Evolutionary conservation across 129 eudicot genomes (phyloP), one percentile per base, ranked within the genome.

Genomic region (Lactuca sativa): DNA sequence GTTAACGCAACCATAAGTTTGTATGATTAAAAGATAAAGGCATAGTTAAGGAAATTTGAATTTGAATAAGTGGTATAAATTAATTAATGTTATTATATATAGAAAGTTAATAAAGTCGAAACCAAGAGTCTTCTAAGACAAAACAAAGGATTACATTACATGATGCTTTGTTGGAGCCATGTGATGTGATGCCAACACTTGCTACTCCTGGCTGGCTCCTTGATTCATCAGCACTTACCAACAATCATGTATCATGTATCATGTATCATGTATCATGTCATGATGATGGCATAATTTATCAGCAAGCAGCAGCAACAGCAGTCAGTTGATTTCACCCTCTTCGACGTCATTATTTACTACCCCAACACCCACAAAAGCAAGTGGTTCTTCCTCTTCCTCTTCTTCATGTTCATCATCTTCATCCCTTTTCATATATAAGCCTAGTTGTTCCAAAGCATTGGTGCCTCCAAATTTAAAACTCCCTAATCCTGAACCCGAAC

Each of bases 381-480:
- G 56, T 0, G 76, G 83, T 33, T 86, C 92, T 33, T 87, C 97
- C 3, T 91, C 97, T 0, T 87, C 88, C 5, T 92, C 96, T 21
- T 92, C 98, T 33, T 87, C 97, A 1, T 91, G 96, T 3, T 92
- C 96, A 0, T 87, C 88, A 0, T 87, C 88, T 6, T 92, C 96
- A 37, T 92, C 98, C 60, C 66, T 78, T 60, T 92, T 92, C 95
- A 89, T 88, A 78, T 75, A 92, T 63, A 92, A 69, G 5, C 98
- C 98, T 16, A 92, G 86, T 63, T 92, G 95, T 56, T 92, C 98
- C 61, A 92, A 77, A 0, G 96, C 95, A 75, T 92, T 92, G 66
- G 82, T 92, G 62, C 82, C 77, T 17, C 87, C 95, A 63, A 88
- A 86, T 9, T 86, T 88, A 12, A 47, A 47, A 12, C 52, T 12